Base-by-base conservation (phyloP, 2,329 filamentous ascomycete species). In the Alternaria brassicae region DNA sequence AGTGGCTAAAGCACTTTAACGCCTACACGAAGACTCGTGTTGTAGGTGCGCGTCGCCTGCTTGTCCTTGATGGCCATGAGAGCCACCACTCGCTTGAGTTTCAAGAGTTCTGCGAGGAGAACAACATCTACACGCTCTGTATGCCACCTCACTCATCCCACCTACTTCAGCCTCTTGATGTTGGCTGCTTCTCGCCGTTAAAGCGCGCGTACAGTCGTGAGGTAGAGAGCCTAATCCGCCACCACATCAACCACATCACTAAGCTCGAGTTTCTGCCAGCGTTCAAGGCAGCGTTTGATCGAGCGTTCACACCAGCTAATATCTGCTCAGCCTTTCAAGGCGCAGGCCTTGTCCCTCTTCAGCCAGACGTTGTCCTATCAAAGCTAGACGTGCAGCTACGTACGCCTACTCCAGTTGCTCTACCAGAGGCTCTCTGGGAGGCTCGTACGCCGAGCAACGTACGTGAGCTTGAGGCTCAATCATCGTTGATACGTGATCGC, bases 131-230 rank as follows among this genome's bases (percentile, higher is more conserved):
- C 15, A 30, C 70, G 47, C 67, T 79, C 61, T 80, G 54, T 56
- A 77, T 34, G 30, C 30, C 30, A 15, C n/a, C n/a, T n/a, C n/a
- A n/a, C n/a, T n/a, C n/a, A n/a, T n/a, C n/a, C n/a, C n/a, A n/a
- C n/a, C n/a, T 78, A n/a, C 72, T 78, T n/a, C 70, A 82, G 65
- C 78, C 74, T 50, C 75, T 81, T 50, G 70, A 81, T 72, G 65
- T 80, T 44, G 69, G 67, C 23, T 76, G 68, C 64, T 81, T 81
- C 67, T 56, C 67, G 49, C 65, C 70, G 19, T 66, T 80, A 13
- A 80, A 79, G 63, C 45, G 50, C 15, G 60, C 59, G 54, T 79
- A 80, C 56, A 44, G 72, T 34, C 40, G 65, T 30, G 23, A 72
- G 53, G 68, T 80, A 45, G 58, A 71, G 56, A 51, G 44, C 15